Evolutionary conservation across 1,139 yeast species (phyloP), one percentile per base, ranked within the genome.

Genomic region (Scheffersomyces illinoinensis): DNA sequence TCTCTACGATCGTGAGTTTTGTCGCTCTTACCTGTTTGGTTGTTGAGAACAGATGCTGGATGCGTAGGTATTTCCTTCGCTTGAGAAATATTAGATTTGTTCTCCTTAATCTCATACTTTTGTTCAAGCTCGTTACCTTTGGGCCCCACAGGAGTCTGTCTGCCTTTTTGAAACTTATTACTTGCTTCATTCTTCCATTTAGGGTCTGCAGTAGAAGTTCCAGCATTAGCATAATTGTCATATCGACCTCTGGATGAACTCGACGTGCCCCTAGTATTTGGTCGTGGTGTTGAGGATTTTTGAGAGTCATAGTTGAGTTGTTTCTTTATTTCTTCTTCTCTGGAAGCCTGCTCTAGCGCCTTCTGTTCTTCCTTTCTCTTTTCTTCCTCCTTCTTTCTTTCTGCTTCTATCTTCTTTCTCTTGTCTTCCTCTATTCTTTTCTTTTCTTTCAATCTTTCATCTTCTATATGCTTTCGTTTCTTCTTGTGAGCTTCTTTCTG

Each of bases 201-300:
- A 12, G 39, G 43, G 19, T 49, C 57, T 54, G 54, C 55, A 43
- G 61, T 50, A 10, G 58, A 53, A 26, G 59, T 61, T 14, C 66
- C 71, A 62, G 68, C 69, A 49, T 68, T 72, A 5, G 80, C 72
- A 60, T 79, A 79, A 59, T 72, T 71, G 17, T 64, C 67, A 54
- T 64, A 65, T 8, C 66, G 53, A 18, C 68, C 66, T 54, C 63
- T 63, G 5, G 70, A 57, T n/a, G 66, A 58, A 7, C 64, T 64
- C 14, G 61, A 53, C 12, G 43, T 33, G 12, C 62, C 66, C 55
- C 79, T 66, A 5, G 66, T 60, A 26, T 68, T 68, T 10, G 68
- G 58, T 49, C 77, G 66, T 20, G 71, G 62, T 17, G 60, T 57
- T 6, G 68, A 59, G 7, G 70, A 52, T 12, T 52, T 60, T 56